phyloP scores from a whole-genome alignment of 495 filamentous ascomycete genomes.

The Elasticomyces elasticus region DNA sequence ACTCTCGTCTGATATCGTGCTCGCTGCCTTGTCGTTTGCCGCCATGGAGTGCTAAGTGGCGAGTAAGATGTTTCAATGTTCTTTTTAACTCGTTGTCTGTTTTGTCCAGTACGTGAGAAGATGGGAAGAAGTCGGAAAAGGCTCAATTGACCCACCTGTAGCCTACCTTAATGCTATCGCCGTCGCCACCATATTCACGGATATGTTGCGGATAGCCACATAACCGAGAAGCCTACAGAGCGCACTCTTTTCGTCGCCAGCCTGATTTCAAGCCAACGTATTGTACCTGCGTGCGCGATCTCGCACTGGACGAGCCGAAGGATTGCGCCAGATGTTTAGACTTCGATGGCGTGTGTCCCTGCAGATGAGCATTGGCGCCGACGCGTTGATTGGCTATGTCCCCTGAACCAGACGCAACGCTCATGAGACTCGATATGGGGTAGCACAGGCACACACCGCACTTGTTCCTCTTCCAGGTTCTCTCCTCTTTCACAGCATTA shows the following conservation, averaged over 20 bases:
- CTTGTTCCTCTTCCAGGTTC: not conserved
- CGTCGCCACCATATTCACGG: not conserved
- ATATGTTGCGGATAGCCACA: not conserved
- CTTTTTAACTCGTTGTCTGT: too few relatives aligned
- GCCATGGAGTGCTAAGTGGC: not conserved
- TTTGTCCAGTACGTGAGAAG: too few relatives aligned
- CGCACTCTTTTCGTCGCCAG: not conserved
- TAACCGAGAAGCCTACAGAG: too few relatives aligned
- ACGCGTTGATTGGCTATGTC: not conserved
- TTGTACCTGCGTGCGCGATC: not conserved
- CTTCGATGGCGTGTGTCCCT: not conserved
- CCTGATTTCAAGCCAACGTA: not conserved
- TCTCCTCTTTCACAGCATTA: not conserved
- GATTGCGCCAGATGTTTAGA: not conserved
- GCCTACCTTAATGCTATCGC: not conserved
- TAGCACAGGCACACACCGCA: not conserved
- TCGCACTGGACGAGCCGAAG: not conserved
- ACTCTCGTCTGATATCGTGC: not conserved
- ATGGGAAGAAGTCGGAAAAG: not conserved
- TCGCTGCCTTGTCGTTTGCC: not conserved
- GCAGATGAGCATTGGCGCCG: not conserved
- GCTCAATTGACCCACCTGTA: constrained; percentile 1
- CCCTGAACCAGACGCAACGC: not conserved
- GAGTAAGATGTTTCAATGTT: not conserved
- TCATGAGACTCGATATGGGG: too few relatives aligned